Evolutionary conservation across 129 eudicot species (phyloP).

Genomic region (Cynara cardunculus): DNA sequence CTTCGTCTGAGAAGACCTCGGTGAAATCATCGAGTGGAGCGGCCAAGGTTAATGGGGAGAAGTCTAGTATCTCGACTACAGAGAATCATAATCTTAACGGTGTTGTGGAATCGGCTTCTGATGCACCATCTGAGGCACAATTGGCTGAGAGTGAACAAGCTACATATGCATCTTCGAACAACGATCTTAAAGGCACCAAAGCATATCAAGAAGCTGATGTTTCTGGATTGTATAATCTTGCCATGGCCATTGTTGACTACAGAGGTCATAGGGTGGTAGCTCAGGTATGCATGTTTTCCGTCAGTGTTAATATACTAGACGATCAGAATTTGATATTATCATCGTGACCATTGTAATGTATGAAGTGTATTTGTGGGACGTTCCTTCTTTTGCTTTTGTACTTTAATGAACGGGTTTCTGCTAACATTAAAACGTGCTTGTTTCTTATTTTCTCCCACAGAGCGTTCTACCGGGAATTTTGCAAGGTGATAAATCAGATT

Average conservation of each 20-base stretch:
- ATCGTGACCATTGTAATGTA: neutral
- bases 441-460: slow-evolving; percentile 33
- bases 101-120: slow-evolving; percentile 42
- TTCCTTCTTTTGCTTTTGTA: neutral
- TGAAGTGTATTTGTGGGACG: neutral
- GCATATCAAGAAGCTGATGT: slow-evolving; percentile 99
- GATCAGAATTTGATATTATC: neutral
- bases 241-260: slow-evolving; percentile 98
- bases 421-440: neutral
- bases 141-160: slow-evolving; percentile 99
- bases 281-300: slow-evolving; percentile 47
- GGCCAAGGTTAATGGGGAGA: slow-evolving; percentile 31
- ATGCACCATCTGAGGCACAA: slow-evolving; percentile 61
- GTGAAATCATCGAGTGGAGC: slow-evolving; percentile 32
- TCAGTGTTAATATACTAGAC: neutral
- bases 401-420: neutral
- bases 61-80: slow-evolving; percentile 18
- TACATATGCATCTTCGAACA: slow-evolving; percentile 95
- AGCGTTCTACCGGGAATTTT: slow-evolving; percentile 99
- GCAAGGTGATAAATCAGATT: slow-evolving; percentile 98
- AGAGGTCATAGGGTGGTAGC: slow-evolving; percentile 98
- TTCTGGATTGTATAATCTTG: slow-evolving; percentile 96
- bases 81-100: slow-evolving; percentile 37
- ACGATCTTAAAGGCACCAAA: slow-evolving; percentile 94
- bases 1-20: slow-evolving; percentile 23